A percentile compares a stretch with the other conserved stretches of the same genome.
Evolutionary conservation across 768 basidiomycete genomes (phyloP).

Genomic region (Suillus alpinus): DNA sequence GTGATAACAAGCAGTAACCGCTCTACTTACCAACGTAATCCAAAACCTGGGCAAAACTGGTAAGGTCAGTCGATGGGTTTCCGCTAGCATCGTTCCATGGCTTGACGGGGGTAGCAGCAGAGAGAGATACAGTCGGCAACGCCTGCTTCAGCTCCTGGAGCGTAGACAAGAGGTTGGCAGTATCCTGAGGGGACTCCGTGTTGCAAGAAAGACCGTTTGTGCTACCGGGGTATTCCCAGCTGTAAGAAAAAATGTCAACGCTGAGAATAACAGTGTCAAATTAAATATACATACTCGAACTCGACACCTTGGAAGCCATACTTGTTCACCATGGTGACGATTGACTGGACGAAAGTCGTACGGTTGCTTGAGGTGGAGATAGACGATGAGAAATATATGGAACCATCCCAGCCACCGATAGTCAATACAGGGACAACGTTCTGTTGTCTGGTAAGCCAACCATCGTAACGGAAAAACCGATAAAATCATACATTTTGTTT

Average conservation of each 20-base stretch:
- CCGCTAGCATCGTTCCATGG: constrained; percentile 66
- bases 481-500: constrained; percentile 18
- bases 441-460: constrained; percentile 26
- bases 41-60: constrained; percentile 61
- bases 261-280: not conserved
- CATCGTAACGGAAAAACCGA: no score
- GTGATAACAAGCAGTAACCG: constrained; percentile 14
- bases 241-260: constrained; percentile 23
- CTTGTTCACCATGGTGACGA: constrained; percentile 44
- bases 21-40: constrained; percentile 62
- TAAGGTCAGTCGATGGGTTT: constrained; percentile 57
- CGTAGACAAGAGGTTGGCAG: constrained; percentile 76
- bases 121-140: constrained; percentile 60
- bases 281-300: constrained; percentile 50
- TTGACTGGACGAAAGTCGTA: constrained; percentile 53
- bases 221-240: constrained; percentile 82
- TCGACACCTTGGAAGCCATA: constrained; percentile 64
- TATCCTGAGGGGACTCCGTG: constrained; percentile 56
- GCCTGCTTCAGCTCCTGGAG: constrained; percentile 64
- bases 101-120: constrained; percentile 63
- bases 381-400: constrained; percentile 56
- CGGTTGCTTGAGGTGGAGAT: constrained; percentile 55
- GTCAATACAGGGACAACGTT: constrained; percentile 55
- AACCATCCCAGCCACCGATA: constrained; percentile 69
- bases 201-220: constrained; percentile 71